Percentiles rank a stretch among this genome's conserved stretches.
Conservation (phyloP, 202 grass and related monocot genomes). For the Cymbopogon flexuosus region DNA sequence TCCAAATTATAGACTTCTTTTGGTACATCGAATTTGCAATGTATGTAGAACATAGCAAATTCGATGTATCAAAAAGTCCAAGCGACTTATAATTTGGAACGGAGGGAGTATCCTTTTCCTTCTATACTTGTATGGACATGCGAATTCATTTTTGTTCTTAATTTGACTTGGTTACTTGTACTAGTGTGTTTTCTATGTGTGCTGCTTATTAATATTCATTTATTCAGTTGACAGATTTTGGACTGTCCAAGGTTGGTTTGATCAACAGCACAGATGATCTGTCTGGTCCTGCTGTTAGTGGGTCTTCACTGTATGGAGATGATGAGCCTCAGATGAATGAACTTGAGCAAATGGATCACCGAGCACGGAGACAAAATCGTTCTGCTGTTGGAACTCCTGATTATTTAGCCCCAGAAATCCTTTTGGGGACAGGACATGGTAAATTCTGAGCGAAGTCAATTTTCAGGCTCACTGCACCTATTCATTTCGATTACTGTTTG, state of each 20-base stretch:
- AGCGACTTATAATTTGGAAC: too few relatives aligned
- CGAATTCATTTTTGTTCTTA: conserved; percentile 8
- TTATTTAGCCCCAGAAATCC: conserved; percentile 99
- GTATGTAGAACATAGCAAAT: too few relatives aligned
- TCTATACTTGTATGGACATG: neutral
- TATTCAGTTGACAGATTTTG: conserved; percentile 99
- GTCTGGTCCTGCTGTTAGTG: conserved; percentile 85
- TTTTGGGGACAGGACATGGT: conserved; percentile 98
- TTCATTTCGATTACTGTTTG: conserved; percentile 13
- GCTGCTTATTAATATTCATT: conserved; percentile 37
- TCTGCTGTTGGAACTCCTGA: conserved; percentile 98
- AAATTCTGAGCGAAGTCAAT: conserved; percentile 21
- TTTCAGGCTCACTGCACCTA: neutral
- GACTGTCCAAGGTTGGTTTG: conserved; percentile 96
- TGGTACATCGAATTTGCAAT: too few relatives aligned
- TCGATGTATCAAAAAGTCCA: too few relatives aligned
- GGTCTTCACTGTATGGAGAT: conserved; percentile 83
- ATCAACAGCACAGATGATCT: conserved; percentile 99
- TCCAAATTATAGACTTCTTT: too few relatives aligned
- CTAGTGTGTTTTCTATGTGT: conserved; percentile 1
- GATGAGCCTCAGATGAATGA: conserved; percentile 81
- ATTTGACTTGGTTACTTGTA: conserved; percentile 19
- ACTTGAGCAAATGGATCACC: conserved; percentile 74
- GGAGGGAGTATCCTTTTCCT: neutral
- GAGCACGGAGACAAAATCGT: conserved; percentile 75